Evolutionary conservation across 78 protist genomes (phyloP).

Genomic region (Abeoforma whisleri): DNA sequence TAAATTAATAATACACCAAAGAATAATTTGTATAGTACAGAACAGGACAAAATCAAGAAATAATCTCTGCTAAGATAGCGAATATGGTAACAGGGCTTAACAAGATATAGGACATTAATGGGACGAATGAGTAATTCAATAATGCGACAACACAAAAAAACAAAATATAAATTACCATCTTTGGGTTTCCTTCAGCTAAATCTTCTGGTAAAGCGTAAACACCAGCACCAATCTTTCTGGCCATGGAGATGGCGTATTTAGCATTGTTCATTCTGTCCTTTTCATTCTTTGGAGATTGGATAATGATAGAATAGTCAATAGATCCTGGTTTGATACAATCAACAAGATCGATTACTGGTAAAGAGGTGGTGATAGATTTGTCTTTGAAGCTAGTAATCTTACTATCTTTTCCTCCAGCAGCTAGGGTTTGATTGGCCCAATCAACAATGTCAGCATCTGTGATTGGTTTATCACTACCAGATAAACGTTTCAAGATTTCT

Average conservation of each 20-base stretch:
- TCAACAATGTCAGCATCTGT: constrained; percentile 47
- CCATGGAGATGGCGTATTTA: constrained; percentile 66
- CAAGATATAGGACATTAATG: no score
- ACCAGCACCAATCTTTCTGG: constrained; percentile 80
- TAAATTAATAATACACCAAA: no score
- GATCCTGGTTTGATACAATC: constrained; percentile 63
- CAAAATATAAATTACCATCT: constrained; percentile 70
- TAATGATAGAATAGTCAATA: constrained; percentile 54
- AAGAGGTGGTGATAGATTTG: constrained; percentile 40
- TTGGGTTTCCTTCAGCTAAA: constrained; percentile 69
- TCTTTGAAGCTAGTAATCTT: constrained; percentile 67
- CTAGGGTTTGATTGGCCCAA: constrained; percentile 34
- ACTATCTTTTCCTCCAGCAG: constrained; percentile 53
- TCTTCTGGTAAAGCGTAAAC: constrained; percentile 84
- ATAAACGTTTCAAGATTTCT: constrained; percentile 25
- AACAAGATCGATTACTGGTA: constrained; percentile 65
- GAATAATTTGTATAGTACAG: no score
- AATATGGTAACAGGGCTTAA: no score
- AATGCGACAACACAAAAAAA: no score
- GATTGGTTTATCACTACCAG: constrained; percentile 26
- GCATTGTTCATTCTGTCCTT: constrained; percentile 70
- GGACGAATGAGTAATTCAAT: no score
- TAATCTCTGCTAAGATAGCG: no score
- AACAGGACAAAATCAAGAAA: no score
- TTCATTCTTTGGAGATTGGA: constrained; percentile 34